phyloP scores from a whole-genome alignment of 805 yeast genomes.

The Ogataea pini region DNA sequence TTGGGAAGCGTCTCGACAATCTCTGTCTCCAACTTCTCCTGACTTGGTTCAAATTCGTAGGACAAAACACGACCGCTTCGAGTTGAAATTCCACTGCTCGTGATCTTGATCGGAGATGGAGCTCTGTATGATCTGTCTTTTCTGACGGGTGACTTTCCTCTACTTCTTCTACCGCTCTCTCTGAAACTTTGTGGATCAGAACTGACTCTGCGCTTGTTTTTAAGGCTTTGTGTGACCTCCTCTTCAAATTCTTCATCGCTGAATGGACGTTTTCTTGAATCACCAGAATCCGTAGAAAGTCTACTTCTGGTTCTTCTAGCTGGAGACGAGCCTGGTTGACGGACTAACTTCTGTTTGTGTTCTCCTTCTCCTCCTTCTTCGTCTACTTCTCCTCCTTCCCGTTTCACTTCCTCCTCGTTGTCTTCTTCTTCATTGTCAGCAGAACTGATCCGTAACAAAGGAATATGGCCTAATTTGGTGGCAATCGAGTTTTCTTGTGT shows the following conservation, averaged over 20 bases:
- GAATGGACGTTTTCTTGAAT: conserved; percentile 9
- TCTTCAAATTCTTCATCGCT: conserved; percentile 1
- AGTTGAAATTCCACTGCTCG: conserved; percentile 30
- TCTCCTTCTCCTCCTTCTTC: conserved; percentile 4
- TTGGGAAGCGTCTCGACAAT: conserved; percentile 22
- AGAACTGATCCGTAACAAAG: conserved; percentile 1
- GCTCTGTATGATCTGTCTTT: conserved; percentile 28
- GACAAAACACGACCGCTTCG: conserved; percentile 34
- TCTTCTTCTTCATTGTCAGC: background rate
- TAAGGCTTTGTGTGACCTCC: background rate
- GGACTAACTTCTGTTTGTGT: background rate
- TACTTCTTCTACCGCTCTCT: conserved; percentile 16
- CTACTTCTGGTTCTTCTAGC: conserved; percentile 21
- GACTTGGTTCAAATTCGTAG: conserved; percentile 28
- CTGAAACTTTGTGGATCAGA: conserved; percentile 11
- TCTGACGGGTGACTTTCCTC: conserved; percentile 32
- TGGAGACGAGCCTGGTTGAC: conserved; percentile 13
- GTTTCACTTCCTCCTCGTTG: conserved; percentile 7
- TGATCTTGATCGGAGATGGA: conserved; percentile 23
- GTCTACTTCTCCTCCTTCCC: background rate
- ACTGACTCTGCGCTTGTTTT: conserved; percentile 10
- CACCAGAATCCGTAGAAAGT: conserved; percentile 3
- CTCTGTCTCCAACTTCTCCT: conserved; percentile 12
- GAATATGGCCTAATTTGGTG: conserved; percentile 5
- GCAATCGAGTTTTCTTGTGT: background rate